These are phyloP conservation scores for Cryptosporidium felis DNA, from an alignment of 169 alveolate genomes.

Conservation along the genomic window DNA sequence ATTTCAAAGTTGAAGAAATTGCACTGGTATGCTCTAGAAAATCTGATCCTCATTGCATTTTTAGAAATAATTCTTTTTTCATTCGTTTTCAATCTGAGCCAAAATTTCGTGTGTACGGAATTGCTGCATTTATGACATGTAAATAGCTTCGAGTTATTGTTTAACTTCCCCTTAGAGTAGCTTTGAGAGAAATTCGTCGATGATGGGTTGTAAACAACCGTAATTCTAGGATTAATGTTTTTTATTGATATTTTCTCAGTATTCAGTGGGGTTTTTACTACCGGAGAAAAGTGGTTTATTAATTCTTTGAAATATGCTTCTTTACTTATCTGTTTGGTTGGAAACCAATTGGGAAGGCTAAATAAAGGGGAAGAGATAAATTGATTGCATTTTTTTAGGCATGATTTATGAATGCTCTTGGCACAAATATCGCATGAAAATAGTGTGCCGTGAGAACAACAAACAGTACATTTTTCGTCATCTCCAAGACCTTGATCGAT, in stretches of 20 bases:
- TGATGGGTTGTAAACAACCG: constrained; percentile 52
- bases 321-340: background rate
- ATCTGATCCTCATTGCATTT: constrained; percentile 46
- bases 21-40: constrained; percentile 12
- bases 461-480: constrained; percentile 62
- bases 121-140: constrained; percentile 21
- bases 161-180: background rate
- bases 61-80: constrained; percentile 18
- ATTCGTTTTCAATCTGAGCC: background rate
- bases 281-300: background rate
- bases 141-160: background rate
- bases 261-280: background rate
- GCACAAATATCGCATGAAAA: constrained; percentile 48
- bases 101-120: constrained; percentile 29
- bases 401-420: constrained; percentile 54
- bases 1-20: constrained; percentile 9
- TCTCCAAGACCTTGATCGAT: constrained; percentile 69
- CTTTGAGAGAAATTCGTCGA: background rate
- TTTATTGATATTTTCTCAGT: background rate
- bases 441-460: constrained; percentile 50
- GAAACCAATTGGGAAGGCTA: constrained; percentile 53
- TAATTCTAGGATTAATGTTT: constrained; percentile 1
- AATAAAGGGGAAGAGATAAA: constrained; percentile 39
- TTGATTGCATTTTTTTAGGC: constrained; percentile 33
- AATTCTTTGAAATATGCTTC: constrained; percentile 31